These are phyloP conservation scores for Pelargonium cotyledonis DNA, from an alignment of 441 rosid species.

Conservation along the genomic window DNA sequence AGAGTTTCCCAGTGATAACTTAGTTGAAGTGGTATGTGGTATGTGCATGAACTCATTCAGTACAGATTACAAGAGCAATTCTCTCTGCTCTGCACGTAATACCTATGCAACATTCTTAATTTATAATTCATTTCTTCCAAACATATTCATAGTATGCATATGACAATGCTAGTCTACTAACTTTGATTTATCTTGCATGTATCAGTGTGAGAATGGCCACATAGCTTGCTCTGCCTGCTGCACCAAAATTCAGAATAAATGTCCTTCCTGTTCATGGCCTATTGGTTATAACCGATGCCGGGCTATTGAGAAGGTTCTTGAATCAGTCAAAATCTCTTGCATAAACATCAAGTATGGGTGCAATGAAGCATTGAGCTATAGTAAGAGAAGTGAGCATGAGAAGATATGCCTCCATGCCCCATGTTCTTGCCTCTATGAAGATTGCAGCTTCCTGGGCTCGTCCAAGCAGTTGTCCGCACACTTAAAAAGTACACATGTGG, in stretches of 20 bases:
- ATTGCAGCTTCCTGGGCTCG: constrained; percentile 39
- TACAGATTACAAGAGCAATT: background rate
- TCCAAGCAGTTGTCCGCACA: constrained; percentile 36
- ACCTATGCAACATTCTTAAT: background rate
- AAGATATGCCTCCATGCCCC: constrained; percentile 38
- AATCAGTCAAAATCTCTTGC: constrained; percentile 43
- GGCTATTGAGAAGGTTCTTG: constrained; percentile 67
- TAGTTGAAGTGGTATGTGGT: too few species aligned
- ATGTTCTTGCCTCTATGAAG: constrained; percentile 42
- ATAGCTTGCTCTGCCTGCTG: constrained; percentile 59
- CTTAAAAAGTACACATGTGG: constrained; percentile 27
- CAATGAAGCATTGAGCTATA: constrained; percentile 26
- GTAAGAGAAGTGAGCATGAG: constrained; percentile 37
- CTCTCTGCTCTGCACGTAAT: background rate
- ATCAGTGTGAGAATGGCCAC: constrained; percentile 71
- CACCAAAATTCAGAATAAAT: constrained; percentile 39
- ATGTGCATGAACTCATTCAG: background rate
- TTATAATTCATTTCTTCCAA: background rate
- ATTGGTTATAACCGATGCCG: constrained; percentile 61
- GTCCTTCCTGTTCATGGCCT: constrained; percentile 50
- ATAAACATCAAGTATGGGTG: constrained; percentile 42
- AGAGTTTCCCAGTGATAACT: too few species aligned
- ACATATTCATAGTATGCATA: background rate
- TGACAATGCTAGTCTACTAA: background rate
- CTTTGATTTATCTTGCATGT: background rate